Base-by-base conservation (phyloP, 2,329 filamentous ascomycete species). In the Blastomyces parvus region DNA sequence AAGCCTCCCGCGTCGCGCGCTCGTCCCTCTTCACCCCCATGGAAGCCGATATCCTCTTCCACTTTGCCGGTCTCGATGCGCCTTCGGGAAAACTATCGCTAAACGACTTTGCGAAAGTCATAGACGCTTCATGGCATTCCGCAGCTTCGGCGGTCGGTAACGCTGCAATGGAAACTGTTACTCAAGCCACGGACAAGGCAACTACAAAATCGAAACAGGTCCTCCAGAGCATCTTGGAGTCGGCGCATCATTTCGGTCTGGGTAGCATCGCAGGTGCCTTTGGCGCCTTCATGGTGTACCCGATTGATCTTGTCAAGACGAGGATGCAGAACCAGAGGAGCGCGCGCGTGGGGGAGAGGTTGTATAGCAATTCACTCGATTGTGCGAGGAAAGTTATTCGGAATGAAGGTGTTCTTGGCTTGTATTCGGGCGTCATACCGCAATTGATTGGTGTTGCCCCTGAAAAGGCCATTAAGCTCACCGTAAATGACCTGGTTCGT, bases 211-310 rank as follows among this genome's bases (percentile, higher is more conserved):
- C 83, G 13, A 79, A 82, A 70, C 79, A 82, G 64, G 69, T 91
- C 65, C 69, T 95, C 19, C 79, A 86, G 66, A 80, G 84, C 62
- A 73, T 91, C 40, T 77, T 90, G 17, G 89, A 92, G 73, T 96
- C 92, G 0, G 84, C 82, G 1, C 95, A 97, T 77, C 92, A 96
- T 81, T 99, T 99, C 74, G 86, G 81, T 2, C 85, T 99, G 7
- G 94, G 94, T 64, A 91, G 89, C 74, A 69, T 96, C 69, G 94
- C 94, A 8, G 94, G 94, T 77, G 94, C 94, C 11, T 99, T 99
- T 74, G 94, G 94, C 74, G 94, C 94, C 14, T 97, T 99, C 76
- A 97, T 99, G 91, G 94, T 99, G 62, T 99, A 99, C 76, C 94
- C 94, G 30, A 97, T 99, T 73, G 94, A 99, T 80, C 80, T 99